Conservation (phyloP, 2,329 filamentous ascomycete species). For the Cucurbitaria berberidis region DNA sequence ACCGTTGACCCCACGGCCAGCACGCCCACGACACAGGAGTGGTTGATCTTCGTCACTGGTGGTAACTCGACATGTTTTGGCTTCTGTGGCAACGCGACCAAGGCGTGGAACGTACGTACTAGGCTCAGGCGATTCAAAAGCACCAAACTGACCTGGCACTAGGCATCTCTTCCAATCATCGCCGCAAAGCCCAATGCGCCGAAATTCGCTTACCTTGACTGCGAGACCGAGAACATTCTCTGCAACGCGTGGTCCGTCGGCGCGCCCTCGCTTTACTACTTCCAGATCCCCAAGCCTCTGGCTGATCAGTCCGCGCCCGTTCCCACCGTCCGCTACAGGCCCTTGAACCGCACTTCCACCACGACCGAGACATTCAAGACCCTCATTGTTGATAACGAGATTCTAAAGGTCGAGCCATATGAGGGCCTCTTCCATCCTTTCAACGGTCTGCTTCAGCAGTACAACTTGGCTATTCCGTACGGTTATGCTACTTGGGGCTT, state of each 20-base stretch:
- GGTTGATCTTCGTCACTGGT: constrained; percentile 76
- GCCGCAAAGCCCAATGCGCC: constrained; percentile 66
- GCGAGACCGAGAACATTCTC: constrained; percentile 74
- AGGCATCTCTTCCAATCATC: constrained; percentile 70
- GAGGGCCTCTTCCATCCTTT: constrained; percentile 79
- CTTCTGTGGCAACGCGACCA: constrained; percentile 68
- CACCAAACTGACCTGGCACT: constrained; percentile 5
- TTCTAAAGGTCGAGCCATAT: constrained; percentile 58
- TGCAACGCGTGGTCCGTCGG: constrained; percentile 76
- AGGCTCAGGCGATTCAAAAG: not conserved
- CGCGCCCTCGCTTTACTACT: constrained; percentile 69
- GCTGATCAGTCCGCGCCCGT: constrained; percentile 69
- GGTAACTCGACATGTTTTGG: constrained; percentile 81
- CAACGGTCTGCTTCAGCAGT: constrained; percentile 69
- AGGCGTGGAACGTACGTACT: constrained; percentile 60
- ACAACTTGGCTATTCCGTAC: constrained; percentile 66
- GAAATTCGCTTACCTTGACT: constrained; percentile 73
- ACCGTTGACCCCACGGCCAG: constrained; percentile 64
- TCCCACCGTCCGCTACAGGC: constrained; percentile 68
- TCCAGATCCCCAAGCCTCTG: constrained; percentile 63
- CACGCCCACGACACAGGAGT: constrained; percentile 70
- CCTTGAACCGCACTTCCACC: constrained; percentile 72
- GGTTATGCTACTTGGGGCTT: constrained; percentile 72
- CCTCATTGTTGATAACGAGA: constrained; percentile 65
- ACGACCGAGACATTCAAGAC: constrained; percentile 68